phyloP scores from a whole-genome alignment of 768 basidiomycete genomes.

The Butyriboletus loyo region DNA sequence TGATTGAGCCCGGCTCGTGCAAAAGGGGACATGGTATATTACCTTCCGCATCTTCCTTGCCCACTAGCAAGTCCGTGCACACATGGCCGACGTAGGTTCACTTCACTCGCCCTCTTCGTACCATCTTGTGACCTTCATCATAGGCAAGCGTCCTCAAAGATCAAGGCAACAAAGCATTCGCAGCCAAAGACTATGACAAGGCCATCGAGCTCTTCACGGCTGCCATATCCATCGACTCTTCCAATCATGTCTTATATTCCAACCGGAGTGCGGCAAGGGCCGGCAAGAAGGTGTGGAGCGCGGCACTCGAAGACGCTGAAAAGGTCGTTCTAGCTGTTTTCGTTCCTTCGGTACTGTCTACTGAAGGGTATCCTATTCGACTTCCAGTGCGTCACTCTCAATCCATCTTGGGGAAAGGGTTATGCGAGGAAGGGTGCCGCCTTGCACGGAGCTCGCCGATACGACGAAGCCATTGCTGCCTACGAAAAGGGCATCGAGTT shows the following conservation, averaged over 20 bases:
- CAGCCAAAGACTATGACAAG: constrained; percentile 86
- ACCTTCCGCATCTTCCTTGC: neutral
- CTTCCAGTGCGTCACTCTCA: constrained; percentile 70
- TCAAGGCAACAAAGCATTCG: constrained; percentile 93
- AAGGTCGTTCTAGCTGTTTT: constrained; percentile 49
- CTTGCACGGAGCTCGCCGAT: constrained; percentile 75
- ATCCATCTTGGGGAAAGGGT: constrained; percentile 85
- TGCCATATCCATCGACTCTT: constrained; percentile 78
- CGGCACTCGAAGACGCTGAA: constrained; percentile 85
- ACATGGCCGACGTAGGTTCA: constrained; percentile 37
- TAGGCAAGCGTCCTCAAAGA: constrained; percentile 74
- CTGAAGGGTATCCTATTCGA: neutral
- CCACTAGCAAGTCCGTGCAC: neutral
- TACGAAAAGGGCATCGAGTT: constrained; percentile 80
- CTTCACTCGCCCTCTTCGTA: neutral
- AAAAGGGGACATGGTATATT: constrained; percentile 15
- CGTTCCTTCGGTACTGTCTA: neutral
- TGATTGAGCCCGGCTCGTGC: neutral
- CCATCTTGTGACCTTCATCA: constrained; percentile 18
- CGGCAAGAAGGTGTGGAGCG: constrained; percentile 76
- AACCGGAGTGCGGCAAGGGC: constrained; percentile 89
- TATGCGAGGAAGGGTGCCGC: constrained; percentile 92
- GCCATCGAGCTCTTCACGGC: constrained; percentile 82
- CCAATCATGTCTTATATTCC: constrained; percentile 87
- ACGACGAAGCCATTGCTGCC: constrained; percentile 78